Conservation (phyloP, 768 basidiomycete genomes). For the Kwoniella heveanensis region DNA sequence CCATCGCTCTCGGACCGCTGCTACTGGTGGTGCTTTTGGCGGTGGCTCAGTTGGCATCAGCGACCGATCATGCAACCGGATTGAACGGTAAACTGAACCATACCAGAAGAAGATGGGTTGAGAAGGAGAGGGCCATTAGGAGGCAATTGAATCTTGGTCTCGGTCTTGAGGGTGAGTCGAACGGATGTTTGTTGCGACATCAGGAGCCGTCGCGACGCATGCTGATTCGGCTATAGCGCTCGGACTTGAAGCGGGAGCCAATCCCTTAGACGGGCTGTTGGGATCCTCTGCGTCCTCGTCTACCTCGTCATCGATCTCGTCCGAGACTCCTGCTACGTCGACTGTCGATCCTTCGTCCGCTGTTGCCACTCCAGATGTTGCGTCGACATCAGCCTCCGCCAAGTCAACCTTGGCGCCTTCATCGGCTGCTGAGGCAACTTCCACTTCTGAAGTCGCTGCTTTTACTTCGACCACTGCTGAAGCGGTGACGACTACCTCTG, state of each 20-base stretch:
- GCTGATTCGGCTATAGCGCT: conserved; percentile 1
- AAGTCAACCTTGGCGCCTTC: conserved; percentile 2
- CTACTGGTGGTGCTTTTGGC: neutral
- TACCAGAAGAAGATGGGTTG: neutral
- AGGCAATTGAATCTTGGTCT: neutral
- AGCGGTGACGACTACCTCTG: neutral
- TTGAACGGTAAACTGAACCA: conserved; percentile 1
- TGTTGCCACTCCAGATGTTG: neutral
- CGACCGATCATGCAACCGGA: neutral
- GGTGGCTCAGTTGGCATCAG: neutral
- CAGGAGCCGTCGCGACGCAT: no score
- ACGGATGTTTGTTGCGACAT: no score
- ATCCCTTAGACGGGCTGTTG: neutral
- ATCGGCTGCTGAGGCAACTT: neutral
- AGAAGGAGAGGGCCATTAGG: neutral
- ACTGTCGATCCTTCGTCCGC: neutral
- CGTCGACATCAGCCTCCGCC: neutral
- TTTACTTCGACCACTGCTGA: neutral
- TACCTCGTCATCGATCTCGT: neutral
- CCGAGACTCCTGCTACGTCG: neutral
- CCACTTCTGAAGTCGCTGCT: neutral
- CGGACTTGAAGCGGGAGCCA: neutral
- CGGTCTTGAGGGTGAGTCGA: conserved; percentile 5
- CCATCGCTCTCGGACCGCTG: neutral
- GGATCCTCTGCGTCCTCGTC: neutral